phyloP scores from a whole-genome alignment of 192 early-diverging fungal genomes.

The Podila epicladia region DNA sequence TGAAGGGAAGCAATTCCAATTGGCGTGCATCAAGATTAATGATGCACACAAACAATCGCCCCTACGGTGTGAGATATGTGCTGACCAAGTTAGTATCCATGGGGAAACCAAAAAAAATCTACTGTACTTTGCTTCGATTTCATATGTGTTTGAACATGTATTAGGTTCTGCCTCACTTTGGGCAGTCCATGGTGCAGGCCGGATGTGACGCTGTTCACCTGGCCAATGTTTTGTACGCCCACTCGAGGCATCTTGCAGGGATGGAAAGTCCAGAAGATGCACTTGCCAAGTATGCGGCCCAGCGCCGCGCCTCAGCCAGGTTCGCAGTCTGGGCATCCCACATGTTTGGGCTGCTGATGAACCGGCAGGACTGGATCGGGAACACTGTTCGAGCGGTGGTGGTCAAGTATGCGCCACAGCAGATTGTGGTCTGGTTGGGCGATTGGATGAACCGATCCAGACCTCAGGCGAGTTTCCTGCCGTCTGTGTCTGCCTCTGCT shows the following conservation, averaged over 20 bases:
- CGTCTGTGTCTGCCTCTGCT: not conserved
- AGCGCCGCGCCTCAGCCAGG: constrained; percentile 12
- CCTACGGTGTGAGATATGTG: no score
- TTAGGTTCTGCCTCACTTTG: constrained; percentile 28
- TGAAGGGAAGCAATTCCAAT: no score
- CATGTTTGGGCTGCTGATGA: constrained; percentile 11
- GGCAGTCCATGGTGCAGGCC: constrained; percentile 39
- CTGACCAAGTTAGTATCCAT: no score
- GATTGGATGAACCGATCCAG: constrained; percentile 14
- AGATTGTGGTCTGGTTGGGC: not conserved
- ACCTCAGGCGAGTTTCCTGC: constrained; percentile 15
- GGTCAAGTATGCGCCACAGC: constrained; percentile 15
- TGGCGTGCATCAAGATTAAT: no score
- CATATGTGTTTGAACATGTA: not conserved
- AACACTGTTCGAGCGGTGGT: constrained; percentile 2
- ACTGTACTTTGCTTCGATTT: no score
- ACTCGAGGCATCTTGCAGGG: constrained; percentile 4
- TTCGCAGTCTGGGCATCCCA: constrained; percentile 9
- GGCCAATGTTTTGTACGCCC: constrained; percentile 33
- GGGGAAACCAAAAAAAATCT: no score
- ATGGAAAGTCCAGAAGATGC: not conserved
- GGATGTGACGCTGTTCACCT: constrained; percentile 26
- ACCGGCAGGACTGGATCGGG: constrained; percentile 24
- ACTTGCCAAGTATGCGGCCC: constrained; percentile 14
- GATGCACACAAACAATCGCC: no score